phyloP scores from a whole-genome alignment of 2,329 filamentous ascomycete species.

The Claviceps monticola region DNA sequence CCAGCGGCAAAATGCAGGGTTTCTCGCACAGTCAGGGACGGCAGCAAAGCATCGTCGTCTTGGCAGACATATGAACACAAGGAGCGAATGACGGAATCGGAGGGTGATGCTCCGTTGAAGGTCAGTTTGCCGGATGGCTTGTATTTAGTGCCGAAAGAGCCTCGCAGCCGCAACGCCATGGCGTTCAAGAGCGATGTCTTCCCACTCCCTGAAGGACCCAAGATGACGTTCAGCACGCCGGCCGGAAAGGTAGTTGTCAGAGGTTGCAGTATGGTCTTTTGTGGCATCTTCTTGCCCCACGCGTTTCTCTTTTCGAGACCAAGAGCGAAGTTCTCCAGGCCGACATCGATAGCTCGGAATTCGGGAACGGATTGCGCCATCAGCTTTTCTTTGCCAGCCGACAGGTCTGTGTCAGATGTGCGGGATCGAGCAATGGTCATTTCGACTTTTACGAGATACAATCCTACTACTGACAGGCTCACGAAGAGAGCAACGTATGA shows the following conservation, averaged over 20 bases:
- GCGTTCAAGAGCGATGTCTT: slow-evolving; percentile 64
- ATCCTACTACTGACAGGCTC: slow-evolving; percentile 41
- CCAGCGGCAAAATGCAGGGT: slow-evolving; percentile 59
- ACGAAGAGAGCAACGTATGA: slow-evolving; percentile 53
- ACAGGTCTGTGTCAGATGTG: slow-evolving; percentile 44
- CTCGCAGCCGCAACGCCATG: slow-evolving; percentile 54
- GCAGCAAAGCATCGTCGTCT: slow-evolving; percentile 61
- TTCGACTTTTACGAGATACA: slow-evolving; percentile 51
- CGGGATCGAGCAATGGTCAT: slow-evolving; percentile 55
- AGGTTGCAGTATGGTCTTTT: slow-evolving; percentile 50
- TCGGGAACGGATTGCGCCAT: slow-evolving; percentile 34
- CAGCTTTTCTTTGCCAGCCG: slow-evolving; percentile 59
- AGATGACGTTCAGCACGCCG: slow-evolving; percentile 59
- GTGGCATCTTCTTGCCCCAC: slow-evolving; percentile 35
- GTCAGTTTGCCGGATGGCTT: slow-evolving; percentile 45
- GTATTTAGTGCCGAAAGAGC: slow-evolving; percentile 49
- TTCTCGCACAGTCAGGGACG: slow-evolving; percentile 62
- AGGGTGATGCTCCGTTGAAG: slow-evolving; percentile 57
- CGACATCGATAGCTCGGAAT: slow-evolving; percentile 49
- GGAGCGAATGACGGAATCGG: slow-evolving; percentile 53
- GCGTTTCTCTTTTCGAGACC: slow-evolving; percentile 47
- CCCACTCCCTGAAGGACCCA: slow-evolving; percentile 66
- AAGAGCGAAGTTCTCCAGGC: slow-evolving; percentile 49
- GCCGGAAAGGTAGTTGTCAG: slow-evolving; percentile 54
- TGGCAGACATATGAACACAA: slow-evolving; percentile 68